These are phyloP conservation scores for Mallotus japonicus DNA, from an alignment of 441 rosid species.

Conservation along the genomic window DNA sequence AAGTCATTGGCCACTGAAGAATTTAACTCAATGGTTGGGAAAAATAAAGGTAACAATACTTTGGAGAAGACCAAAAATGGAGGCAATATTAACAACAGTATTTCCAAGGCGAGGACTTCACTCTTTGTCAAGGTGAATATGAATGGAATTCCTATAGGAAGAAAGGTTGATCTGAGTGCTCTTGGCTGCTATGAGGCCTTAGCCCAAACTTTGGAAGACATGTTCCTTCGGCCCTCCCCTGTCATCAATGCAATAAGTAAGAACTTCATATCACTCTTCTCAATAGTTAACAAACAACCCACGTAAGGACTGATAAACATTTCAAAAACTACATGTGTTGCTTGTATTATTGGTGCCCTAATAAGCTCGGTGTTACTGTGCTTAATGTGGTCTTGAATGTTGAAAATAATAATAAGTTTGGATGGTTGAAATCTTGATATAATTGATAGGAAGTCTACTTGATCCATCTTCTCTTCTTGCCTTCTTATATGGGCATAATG, in stretches of 20 bases:
- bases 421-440: conserved; percentile 1
- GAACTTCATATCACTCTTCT: conserved; percentile 24
- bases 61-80: conserved; percentile 25
- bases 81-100: conserved; percentile 23
- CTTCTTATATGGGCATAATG: background rate
- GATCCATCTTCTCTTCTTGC: conserved; percentile 2
- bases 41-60: conserved; percentile 32
- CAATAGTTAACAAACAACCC: background rate
- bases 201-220: conserved; percentile 63
- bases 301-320: background rate
- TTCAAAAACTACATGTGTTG: background rate
- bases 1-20: conserved; percentile 54
- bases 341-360: background rate
- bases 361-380: conserved; percentile 1
- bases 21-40: conserved; percentile 38
- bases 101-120: conserved; percentile 44
- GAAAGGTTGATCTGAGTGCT: conserved; percentile 76
- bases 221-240: conserved; percentile 56
- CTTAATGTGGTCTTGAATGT: background rate
- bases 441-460: background rate
- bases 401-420: background rate
- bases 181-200: conserved; percentile 69
- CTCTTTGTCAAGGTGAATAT: conserved; percentile 85
- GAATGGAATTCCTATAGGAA: conserved; percentile 89
- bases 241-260: conserved; percentile 30